Conservation (phyloP, 1,284 basidiomycete species). For the Ganoderma multipileum region DNA sequence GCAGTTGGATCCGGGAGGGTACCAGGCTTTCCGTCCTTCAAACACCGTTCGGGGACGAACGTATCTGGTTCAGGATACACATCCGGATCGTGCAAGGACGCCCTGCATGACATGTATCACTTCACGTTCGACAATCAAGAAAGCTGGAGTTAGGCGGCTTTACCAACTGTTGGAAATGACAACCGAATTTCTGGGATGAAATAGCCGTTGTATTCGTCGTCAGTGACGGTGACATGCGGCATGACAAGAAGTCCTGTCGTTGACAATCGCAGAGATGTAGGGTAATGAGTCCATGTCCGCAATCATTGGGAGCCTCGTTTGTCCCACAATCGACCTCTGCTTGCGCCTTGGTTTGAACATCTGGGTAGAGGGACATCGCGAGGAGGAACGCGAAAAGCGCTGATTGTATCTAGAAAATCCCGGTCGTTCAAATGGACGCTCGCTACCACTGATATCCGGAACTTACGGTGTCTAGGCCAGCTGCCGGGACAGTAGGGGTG, state of each 20-base stretch:
- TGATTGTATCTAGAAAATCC: constrained; percentile 29
- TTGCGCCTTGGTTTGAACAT: constrained; percentile 37
- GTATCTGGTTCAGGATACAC: constrained; percentile 35
- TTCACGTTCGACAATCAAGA: neutral
- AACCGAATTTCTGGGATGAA: constrained; percentile 28
- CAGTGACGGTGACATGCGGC: constrained; percentile 25
- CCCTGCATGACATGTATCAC: constrained; percentile 25
- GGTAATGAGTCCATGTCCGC: constrained; percentile 35
- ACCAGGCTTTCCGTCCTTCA: constrained; percentile 40
- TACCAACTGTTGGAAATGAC: constrained; percentile 30
- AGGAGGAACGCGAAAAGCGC: constrained; percentile 32
- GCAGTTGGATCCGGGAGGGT: constrained; percentile 37
- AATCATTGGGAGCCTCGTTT: constrained; percentile 35
- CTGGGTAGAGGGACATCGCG: constrained; percentile 37
- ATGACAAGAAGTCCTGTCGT: constrained; percentile 34
- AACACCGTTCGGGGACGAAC: constrained; percentile 39
- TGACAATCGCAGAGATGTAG: constrained; percentile 38
- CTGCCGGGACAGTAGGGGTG: too few relatives aligned
- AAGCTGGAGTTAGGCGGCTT: neutral
- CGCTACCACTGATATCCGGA: neutral
- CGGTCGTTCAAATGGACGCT: neutral
- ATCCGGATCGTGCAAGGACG: constrained; percentile 36
- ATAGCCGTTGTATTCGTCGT: constrained; percentile 33
- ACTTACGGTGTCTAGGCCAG: constrained; percentile 28
- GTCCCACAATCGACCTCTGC: constrained; percentile 38